Evolutionary conservation across 805 yeast genomes (phyloP), one percentile per base, ranked within the genome.

Genomic region (Ogataea paraovalis): DNA sequence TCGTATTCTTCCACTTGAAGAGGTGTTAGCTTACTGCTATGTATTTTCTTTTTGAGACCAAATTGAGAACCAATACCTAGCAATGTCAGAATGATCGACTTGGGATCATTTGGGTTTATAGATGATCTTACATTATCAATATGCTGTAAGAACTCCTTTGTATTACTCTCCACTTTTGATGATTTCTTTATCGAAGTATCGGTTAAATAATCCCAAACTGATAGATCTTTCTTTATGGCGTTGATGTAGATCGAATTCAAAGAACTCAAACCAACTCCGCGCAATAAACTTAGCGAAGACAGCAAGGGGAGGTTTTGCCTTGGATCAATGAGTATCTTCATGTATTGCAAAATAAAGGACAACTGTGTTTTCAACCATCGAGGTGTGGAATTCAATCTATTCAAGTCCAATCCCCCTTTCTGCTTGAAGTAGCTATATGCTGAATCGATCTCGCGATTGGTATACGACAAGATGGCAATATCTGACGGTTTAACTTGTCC

Each of bases 391-490:
- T 75, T 68, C 21, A 79, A 62, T 51, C 72, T 76, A 34, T 69
- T 65, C 39, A 66, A 63, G 3, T 69, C 69, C n/a, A 79, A 61
- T 14, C 30, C 41, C 2, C 75, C 79, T 49, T 70, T 68, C 16
- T 56, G 52, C 13, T 66, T 64, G 22, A 83, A 63, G 27, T 67
- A 60, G 18, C 63, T 65, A 25, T 65, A 65, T 0, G 79, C 59
- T 0, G 62, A 52, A 12, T 71, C 69, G 7, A 82, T 58, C 42
- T 78, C 80, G 14, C 62, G 62, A 56, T 84, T 83, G 0, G 84
- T 71, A 44, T 78, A 66, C 0, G 81, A 68, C 27, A 84, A 57
- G 3, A 84, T 62, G 0, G 79, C 75, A 56, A 83, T 71, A 58
- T 84, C 84, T 7, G 67, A 62, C 0, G 71, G 73, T 23, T 65